Conservation (phyloP, 768 basidiomycete genomes). For the Fomitopsis serialis region DNA sequence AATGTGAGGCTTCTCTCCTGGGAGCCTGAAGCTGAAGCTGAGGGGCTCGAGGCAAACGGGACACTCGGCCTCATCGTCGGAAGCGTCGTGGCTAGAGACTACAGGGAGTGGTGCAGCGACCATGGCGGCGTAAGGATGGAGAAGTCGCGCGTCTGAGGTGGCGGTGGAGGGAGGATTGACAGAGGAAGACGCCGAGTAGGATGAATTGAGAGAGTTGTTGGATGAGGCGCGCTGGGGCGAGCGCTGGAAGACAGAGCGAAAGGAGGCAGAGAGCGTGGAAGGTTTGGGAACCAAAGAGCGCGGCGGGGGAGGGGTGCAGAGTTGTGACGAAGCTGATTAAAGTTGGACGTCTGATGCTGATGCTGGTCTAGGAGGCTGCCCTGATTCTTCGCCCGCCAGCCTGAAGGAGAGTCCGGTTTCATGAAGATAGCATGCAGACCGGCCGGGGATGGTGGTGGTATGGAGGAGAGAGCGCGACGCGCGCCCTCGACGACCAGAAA, state of each 20-base stretch:
- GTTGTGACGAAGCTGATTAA: constrained; percentile 1
- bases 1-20: constrained; percentile 96
- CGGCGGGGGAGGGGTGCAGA: background rate
- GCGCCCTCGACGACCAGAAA: background rate
- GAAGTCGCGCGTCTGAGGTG: constrained; percentile 30
- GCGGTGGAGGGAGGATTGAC: constrained; percentile 24
- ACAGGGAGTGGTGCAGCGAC: constrained; percentile 65
- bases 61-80: constrained; percentile 81
- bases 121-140: constrained; percentile 58
- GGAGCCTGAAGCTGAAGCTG: constrained; percentile 86
- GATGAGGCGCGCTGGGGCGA: constrained; percentile 39
- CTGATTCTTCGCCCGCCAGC: background rate
- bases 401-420: background rate
- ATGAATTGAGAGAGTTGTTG: constrained; percentile 44
- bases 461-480: background rate
- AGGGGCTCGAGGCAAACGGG: constrained; percentile 96
- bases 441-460: background rate
- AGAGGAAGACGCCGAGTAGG: constrained; percentile 28
- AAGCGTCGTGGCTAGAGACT: constrained; percentile 55
- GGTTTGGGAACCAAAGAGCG: constrained; percentile 2
- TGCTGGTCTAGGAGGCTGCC: background rate
- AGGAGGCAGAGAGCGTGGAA: constrained; percentile 22
- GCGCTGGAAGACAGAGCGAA: constrained; percentile 52
- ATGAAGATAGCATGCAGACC: constrained; percentile 1
- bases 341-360: constrained; percentile 5